Conservation (phyloP, 129 eudicot species). For the Artemisia argyi region DNA sequence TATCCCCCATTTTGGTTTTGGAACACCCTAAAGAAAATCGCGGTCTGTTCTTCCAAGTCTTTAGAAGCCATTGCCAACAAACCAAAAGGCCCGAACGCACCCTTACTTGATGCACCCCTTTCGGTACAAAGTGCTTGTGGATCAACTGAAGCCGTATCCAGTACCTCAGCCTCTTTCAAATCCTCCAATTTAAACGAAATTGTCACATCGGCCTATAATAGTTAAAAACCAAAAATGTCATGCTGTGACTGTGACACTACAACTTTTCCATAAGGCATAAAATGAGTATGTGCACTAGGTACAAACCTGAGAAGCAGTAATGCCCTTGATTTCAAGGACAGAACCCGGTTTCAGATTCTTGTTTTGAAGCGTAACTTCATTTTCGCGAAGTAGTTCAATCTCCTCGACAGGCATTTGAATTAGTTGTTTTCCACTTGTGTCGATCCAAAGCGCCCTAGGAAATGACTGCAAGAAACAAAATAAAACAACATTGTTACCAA, state of each 20-base stretch:
- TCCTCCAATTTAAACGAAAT: slow-evolving; percentile 41
- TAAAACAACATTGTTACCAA: too few relatives aligned
- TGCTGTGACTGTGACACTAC: too few relatives aligned
- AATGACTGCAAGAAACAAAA: too few relatives aligned
- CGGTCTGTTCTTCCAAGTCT: slow-evolving; percentile 50
- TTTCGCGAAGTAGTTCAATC: slow-evolving; percentile 33
- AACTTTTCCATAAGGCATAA: too few relatives aligned
- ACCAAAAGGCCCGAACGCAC: slow-evolving; percentile 60
- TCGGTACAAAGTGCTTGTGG: slow-evolving; percentile 51
- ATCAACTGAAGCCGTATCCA: slow-evolving; percentile 43
- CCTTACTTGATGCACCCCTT: slow-evolving; percentile 38
- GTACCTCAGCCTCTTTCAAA: slow-evolving; percentile 40
- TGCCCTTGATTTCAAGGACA: slow-evolving; percentile 33
- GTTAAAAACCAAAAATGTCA: too few relatives aligned
- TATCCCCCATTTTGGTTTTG: slow-evolving; percentile 26
- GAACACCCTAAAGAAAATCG: slow-evolving; percentile 58
- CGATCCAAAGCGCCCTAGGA: too few relatives aligned
- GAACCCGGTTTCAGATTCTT: slow-evolving; percentile 22
- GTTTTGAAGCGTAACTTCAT: slow-evolving; percentile 31
- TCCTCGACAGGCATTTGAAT: slow-evolving; percentile 51
- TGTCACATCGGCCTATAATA: slow-evolving; percentile 46
- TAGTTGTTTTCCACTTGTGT: background rate
- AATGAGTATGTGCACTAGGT: too few relatives aligned
- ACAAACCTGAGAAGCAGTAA: slow-evolving; percentile 31
- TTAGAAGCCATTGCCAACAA: slow-evolving; percentile 55